These are phyloP conservation scores for Tetrahymena malaccensis DNA, from an alignment of 73 alveolate genomes.

Conservation along the genomic window DNA sequence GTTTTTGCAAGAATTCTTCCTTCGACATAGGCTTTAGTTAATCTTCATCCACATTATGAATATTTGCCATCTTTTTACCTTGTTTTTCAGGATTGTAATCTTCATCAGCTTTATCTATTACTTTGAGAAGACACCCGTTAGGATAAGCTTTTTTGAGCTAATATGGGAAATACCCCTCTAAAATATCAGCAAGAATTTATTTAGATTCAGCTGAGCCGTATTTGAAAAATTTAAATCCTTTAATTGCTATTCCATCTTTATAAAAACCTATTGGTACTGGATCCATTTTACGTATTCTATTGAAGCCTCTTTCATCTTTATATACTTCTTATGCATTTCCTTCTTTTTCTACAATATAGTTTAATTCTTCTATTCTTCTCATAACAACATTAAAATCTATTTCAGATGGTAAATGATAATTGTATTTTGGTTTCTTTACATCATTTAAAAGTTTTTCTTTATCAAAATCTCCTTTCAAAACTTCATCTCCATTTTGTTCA, in stretches of 20 bases:
- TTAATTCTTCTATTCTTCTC: slow-evolving; percentile 85
- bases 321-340: slow-evolving; percentile 55
- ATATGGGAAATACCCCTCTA: slow-evolving; percentile 57
- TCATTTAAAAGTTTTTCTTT: slow-evolving; percentile 33
- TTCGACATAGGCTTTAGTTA: slow-evolving; percentile 28
- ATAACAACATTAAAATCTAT: slow-evolving; percentile 76
- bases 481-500: slow-evolving; percentile 37
- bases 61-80: slow-evolving; percentile 38
- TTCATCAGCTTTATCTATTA: slow-evolving; percentile 57
- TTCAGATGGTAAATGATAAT: slow-evolving; percentile 67
- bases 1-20: slow-evolving; percentile 49
- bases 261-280: slow-evolving; percentile 45
- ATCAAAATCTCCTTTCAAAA: slow-evolving; percentile 13
- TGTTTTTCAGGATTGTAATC: slow-evolving; percentile 26
- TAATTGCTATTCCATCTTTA: slow-evolving; percentile 32
- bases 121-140: slow-evolving; percentile 86
- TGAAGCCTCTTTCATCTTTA: slow-evolving; percentile 78
- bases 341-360: slow-evolving; percentile 76
- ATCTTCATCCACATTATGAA: background rate
- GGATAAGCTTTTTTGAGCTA: slow-evolving; percentile 85
- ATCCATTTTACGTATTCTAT: slow-evolving; percentile 68
- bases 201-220: slow-evolving; percentile 40
- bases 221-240: slow-evolving; percentile 20
- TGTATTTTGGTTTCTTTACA: slow-evolving; percentile 28
- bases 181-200: slow-evolving; percentile 33